Base-by-base conservation (phyloP, 768 basidiomycete genomes). In the Kwoniella sp. region DNA sequence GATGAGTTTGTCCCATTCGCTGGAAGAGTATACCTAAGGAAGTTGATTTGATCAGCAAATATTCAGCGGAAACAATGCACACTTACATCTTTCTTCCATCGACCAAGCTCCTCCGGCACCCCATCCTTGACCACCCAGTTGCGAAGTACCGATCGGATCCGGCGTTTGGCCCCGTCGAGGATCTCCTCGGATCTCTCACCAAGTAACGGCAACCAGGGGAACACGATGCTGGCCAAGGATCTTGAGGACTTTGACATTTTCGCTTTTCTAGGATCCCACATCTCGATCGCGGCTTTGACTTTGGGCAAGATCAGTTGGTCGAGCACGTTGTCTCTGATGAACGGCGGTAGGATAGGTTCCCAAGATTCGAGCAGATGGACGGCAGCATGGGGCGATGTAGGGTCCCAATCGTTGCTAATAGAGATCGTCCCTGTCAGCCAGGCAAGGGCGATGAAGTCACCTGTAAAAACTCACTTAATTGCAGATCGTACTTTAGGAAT, bases 291-390 rank as follows among this genome's bases (percentile, higher is more conserved):
- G 67, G 88, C 87, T 53, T 88, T 85, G 2, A 99, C 85, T 80
- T 98, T 99, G 1, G 96, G 96, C 22, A 99, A 83, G 49, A 99
- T 85, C 24, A 99, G 87, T 78, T 99, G 96, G 76, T 97, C 94
- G 66, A 99, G 86, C 63, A 99, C 84, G 76, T 97, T 99, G 81
- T 97, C 94, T 57, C 87, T 86, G 63, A 99, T 88, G 81, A 97
- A 99, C 0, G 85, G 85, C 0, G 96, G 96, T 0, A 98, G 83
- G 67, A 95, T 86, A 1, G 86, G 85, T 0, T 88, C 85, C 96
- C 96, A 98, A 0, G 87, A 84, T 80, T 95, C 91, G 73, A 92
- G 90, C 2, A 99, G 82, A 52, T 85, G 86, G 40, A 97, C 86
- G 4, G 88, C 91, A 15, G 90, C 87, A 17, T 85, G 81, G 2